Base-by-base conservation (phyloP, 2,329 filamentous ascomycete species). In the Pyrenochaeta sp. region DNA sequence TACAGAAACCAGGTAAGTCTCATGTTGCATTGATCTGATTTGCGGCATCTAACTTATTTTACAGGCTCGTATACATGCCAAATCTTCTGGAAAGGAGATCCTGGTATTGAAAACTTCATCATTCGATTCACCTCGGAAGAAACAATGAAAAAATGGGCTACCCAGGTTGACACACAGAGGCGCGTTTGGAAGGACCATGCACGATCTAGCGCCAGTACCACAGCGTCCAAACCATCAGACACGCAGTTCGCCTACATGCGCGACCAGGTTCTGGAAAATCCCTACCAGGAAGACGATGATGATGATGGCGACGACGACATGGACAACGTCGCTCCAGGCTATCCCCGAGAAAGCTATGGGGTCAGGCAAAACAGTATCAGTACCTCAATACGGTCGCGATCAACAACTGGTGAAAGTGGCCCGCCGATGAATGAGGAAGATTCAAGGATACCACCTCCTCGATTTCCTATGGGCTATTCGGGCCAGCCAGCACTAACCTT, bases 41-140 rank as follows among this genome's bases (percentile, higher is more conserved):
- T 5, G 7, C 11, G 3, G 31, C 21, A 11, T 30, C 50, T 65
- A 40, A 63, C 32, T 9, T 14, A 21, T 2, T 6, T 17, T 42
- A 18, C 67, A 95, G 92, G 92, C 42, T 94, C 91, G 10, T 97
- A 98, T 73, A 94, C 91, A 2, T 91, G 97, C 56, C 94, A 98
- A 72, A 98, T 99, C 50, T 97, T 93, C 83, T 99, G 95, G 95
- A 98, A 95, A 77, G 94, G 94, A 30, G 94, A 98, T 61, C 92
- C 93, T 0, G 92, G 91, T 3, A 92, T 97, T 29, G 94, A 99
- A 73, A 97, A 96, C 71, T 98, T 99, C 75, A 88, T 94, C 67
- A 96, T 99, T 71, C 91, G 91, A 63, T 98, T 97, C 75, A 84
- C 86, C 45, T 95, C 94, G 56, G 95, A 99, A 74, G 92, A 97